These are phyloP conservation scores for Trichoderma sp. DNA, from an alignment of 2,329 filamentous ascomycete species.

Conservation along the genomic window DNA sequence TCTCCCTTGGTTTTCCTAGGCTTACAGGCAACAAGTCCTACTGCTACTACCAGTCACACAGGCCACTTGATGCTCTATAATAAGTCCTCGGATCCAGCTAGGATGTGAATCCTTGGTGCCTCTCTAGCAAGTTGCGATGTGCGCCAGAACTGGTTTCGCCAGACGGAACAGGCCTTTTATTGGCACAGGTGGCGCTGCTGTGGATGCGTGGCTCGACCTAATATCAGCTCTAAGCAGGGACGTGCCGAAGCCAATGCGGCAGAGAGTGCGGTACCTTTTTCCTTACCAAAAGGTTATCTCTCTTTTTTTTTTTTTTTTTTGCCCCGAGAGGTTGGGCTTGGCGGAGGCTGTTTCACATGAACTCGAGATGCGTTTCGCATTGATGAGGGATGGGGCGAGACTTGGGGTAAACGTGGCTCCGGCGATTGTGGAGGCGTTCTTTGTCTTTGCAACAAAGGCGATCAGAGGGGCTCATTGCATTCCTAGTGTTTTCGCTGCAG, in stretches of 20 bases:
- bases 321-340: not conserved
- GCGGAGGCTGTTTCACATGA: constrained; percentile 4
- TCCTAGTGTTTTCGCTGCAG: not conserved
- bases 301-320: not conserved
- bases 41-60: not conserved
- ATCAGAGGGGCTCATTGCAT: not conserved
- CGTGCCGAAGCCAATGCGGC: not conserved
- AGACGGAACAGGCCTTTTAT: not conserved
- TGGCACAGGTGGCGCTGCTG: constrained; percentile 6
- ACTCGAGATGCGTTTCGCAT: constrained; percentile 17
- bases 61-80: not conserved
- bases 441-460: not conserved
- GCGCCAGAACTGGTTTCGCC: not conserved
- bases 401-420: not conserved
- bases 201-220: not conserved
- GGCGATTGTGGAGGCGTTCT: not conserved
- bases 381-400: not conserved
- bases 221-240: not conserved
- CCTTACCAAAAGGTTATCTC: not conserved
- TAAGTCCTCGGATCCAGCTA: not conserved
- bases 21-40: not conserved
- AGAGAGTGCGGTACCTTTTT: not conserved
- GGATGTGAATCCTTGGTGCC: constrained; percentile 14
- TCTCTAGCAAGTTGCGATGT: not conserved
- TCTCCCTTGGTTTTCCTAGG: not conserved